Conservation (phyloP, 2,329 filamentous ascomycete species). For the Pseudopithomyces maydicus region DNA sequence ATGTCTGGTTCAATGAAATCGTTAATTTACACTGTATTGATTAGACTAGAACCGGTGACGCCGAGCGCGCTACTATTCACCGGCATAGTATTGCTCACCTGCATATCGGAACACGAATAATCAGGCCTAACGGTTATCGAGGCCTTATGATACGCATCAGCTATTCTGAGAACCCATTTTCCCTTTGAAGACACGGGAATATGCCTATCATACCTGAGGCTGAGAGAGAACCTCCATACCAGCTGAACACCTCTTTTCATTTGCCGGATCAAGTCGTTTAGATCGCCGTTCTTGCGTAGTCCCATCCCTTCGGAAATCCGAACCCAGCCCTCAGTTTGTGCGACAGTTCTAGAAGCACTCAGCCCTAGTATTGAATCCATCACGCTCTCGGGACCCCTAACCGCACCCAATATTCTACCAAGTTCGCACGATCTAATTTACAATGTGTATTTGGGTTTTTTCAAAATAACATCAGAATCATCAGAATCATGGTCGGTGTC, state of each 20-base stretch:
- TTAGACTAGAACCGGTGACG: no score
- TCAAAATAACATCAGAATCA: not conserved
- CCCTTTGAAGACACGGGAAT: not conserved
- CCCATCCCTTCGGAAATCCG: not conserved
- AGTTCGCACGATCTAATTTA: not conserved
- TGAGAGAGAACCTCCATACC: not conserved
- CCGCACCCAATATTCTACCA: not conserved
- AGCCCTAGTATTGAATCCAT: not conserved
- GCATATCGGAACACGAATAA: no score
- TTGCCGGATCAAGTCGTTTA: not conserved
- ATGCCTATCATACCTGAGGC: not conserved
- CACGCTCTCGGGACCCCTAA: not conserved
- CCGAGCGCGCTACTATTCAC: no score
- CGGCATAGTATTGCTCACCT: no score
- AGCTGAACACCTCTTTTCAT: not conserved
- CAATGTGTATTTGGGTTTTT: not conserved
- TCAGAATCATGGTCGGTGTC: conserved; percentile 36
- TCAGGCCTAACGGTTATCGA: not conserved
- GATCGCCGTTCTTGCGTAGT: not conserved
- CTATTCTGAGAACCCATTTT: not conserved
- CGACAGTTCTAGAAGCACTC: not conserved
- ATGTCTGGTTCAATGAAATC: no score
- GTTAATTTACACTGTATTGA: no score
- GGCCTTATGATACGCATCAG: not conserved
- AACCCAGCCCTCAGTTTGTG: not conserved